Conservation (phyloP, 1,139 yeast genomes). For the Nematodospora anomalae region DNA sequence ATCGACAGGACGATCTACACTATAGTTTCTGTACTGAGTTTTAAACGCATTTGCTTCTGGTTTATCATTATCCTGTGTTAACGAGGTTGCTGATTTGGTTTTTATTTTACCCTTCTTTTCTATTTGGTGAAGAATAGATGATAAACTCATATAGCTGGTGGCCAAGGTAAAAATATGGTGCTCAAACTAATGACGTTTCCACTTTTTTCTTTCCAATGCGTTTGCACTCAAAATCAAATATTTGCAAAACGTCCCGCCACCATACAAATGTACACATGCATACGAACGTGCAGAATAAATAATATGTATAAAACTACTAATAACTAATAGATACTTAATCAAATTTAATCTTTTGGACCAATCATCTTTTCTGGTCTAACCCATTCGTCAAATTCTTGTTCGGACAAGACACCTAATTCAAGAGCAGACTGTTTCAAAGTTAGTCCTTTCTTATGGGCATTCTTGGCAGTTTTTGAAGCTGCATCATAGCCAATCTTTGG, state of each 20-base stretch:
- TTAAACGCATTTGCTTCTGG: neutral
- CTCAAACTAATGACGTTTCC: neutral
- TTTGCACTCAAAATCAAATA: neutral
- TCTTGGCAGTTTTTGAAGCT: constrained; percentile 97
- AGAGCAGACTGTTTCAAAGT: constrained; percentile 93
- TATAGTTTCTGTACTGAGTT: constrained; percentile 1
- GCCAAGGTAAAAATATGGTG: no score
- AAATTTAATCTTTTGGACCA: constrained; percentile 72
- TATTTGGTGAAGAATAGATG: constrained; percentile 31
- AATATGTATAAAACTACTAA: no score
- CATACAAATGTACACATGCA: no score
- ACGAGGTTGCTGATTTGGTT: neutral
- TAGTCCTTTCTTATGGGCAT: constrained; percentile 96
- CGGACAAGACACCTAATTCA: constrained; percentile 80
- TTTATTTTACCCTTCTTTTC: constrained; percentile 32
- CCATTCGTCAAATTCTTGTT: constrained; percentile 91
- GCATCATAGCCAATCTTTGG: constrained; percentile 98
- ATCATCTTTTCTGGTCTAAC: constrained; percentile 98
- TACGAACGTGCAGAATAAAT: no score
- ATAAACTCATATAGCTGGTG: constrained; percentile 14
- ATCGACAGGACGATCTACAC: constrained; percentile 29
- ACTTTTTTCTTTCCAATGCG: neutral
- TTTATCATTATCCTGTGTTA: neutral
- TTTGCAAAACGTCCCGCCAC: no score
- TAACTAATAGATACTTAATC: no score